These are phyloP conservation scores for Cyberlindnera mississippiensis DNA, from an alignment of 805 yeast genomes.

Conservation along the genomic window DNA sequence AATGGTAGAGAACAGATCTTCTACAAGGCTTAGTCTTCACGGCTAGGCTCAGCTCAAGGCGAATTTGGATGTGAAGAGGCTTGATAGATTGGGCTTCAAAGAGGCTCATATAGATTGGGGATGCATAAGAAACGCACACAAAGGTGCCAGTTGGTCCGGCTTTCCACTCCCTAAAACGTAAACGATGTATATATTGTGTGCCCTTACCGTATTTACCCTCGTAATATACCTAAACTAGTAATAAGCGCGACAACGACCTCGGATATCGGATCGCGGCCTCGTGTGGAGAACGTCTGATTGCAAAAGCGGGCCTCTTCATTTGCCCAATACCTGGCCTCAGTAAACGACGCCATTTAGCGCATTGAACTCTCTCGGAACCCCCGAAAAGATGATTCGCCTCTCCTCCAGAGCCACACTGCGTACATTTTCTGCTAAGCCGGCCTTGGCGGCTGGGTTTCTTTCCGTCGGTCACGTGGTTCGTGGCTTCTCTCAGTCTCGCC, in stretches of 20 bases:
- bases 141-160: no score
- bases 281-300: conserved; percentile 1
- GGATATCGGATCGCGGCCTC: background rate
- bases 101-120: no score
- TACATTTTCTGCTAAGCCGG: background rate
- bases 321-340: background rate
- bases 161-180: no score
- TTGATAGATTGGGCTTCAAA: no score
- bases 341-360: background rate
- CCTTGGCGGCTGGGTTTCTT: background rate
- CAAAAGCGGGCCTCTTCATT: conserved; percentile 6
- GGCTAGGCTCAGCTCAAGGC: no score
- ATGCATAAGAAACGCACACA: no score
- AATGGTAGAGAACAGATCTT: no score
- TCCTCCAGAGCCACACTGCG: background rate
- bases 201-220: no score
- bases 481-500: conserved; percentile 3
- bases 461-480: background rate
- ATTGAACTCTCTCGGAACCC: background rate
- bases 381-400: conserved; percentile 1
- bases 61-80: no score
- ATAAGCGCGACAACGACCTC: background rate
- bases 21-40: no score
- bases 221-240: no score
- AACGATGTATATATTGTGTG: no score